phyloP scores from a whole-genome alignment of 768 basidiomycete genomes.

The Leccinum broughii region DNA sequence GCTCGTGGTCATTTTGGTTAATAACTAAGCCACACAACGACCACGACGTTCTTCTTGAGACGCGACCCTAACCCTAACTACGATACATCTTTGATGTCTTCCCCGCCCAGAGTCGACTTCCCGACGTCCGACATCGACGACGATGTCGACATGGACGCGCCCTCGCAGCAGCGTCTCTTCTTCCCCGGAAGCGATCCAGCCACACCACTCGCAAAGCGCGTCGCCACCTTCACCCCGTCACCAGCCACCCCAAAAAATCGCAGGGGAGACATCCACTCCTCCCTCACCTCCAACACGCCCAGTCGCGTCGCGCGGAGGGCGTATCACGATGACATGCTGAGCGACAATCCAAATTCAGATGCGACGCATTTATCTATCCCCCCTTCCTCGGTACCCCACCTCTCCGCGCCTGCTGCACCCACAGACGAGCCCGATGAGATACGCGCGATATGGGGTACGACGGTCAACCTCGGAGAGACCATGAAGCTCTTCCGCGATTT shows the following conservation, averaged over 20 bases:
- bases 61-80: neutral
- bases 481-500: conserved; percentile 92
- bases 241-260: conserved; percentile 48
- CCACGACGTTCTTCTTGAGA: neutral
- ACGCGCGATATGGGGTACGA: conserved; percentile 96
- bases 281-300: conserved; percentile 36
- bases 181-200: conserved; percentile 38
- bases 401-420: conserved; percentile 61
- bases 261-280: conserved; percentile 29
- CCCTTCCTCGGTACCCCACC: conserved; percentile 51
- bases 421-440: conserved; percentile 82
- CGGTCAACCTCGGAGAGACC: conserved; percentile 86
- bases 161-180: conserved; percentile 23
- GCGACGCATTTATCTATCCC: conserved; percentile 58
- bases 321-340: conserved; percentile 24
- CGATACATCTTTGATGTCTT: conserved; percentile 49
- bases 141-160: conserved; percentile 54
- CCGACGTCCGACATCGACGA: conserved; percentile 59
- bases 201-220: conserved; percentile 47
- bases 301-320: conserved; percentile 21
- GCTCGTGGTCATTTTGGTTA: conserved; percentile 25
- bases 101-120: conserved; percentile 63
- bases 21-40: neutral
- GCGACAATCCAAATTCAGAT: conserved; percentile 54
- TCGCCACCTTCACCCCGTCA: conserved; percentile 25